These are phyloP conservation scores for Harrya chromipes DNA, from an alignment of 768 basidiomycete species.

Conservation along the genomic window DNA sequence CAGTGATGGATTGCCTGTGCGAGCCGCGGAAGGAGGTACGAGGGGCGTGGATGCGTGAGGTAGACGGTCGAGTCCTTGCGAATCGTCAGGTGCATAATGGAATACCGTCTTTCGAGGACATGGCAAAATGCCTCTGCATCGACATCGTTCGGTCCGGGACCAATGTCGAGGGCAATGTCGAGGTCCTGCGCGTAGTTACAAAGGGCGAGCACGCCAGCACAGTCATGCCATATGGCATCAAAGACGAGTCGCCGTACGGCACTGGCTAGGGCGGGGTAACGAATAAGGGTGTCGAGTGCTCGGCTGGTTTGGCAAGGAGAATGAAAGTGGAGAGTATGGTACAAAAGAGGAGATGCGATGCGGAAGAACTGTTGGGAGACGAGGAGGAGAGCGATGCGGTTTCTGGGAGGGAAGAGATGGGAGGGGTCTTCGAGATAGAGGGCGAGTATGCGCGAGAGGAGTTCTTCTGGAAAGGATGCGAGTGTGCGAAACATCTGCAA, in stretches of 20 bases:
- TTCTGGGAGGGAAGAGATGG: slow-evolving; percentile 19
- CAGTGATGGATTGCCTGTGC: slow-evolving; percentile 44
- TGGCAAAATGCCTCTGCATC: slow-evolving; percentile 38
- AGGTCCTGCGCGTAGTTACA: slow-evolving; percentile 37
- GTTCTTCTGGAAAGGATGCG: slow-evolving; percentile 38
- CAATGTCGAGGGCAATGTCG: slow-evolving; percentile 34
- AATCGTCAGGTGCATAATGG: slow-evolving; percentile 46
- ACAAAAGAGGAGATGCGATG: slow-evolving; percentile 56
- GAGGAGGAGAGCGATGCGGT: slow-evolving; percentile 43
- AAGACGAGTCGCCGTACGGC: slow-evolving; percentile 43
- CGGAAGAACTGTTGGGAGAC: slow-evolving; percentile 52
- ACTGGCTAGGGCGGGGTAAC: slow-evolving; percentile 36
- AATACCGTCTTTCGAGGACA: slow-evolving; percentile 37
- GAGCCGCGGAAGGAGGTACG: slow-evolving; percentile 43
- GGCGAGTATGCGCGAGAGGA: slow-evolving; percentile 46
- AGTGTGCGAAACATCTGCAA: slow-evolving; percentile 18
- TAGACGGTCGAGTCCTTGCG: slow-evolving; percentile 52
- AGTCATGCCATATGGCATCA: slow-evolving; percentile 39
- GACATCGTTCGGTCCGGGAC: slow-evolving; percentile 3
- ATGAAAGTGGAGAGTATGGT: slow-evolving; percentile 48
- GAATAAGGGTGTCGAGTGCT: slow-evolving; percentile 37
- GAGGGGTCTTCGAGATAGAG: slow-evolving; percentile 26
- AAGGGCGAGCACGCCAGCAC: slow-evolving; percentile 36
- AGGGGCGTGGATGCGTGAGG: slow-evolving; percentile 49
- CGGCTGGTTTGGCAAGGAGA: slow-evolving; percentile 37